Evolutionary conservation across 1,284 basidiomycete genomes (phyloP).

Genomic region (Microbotryum saponariae): DNA sequence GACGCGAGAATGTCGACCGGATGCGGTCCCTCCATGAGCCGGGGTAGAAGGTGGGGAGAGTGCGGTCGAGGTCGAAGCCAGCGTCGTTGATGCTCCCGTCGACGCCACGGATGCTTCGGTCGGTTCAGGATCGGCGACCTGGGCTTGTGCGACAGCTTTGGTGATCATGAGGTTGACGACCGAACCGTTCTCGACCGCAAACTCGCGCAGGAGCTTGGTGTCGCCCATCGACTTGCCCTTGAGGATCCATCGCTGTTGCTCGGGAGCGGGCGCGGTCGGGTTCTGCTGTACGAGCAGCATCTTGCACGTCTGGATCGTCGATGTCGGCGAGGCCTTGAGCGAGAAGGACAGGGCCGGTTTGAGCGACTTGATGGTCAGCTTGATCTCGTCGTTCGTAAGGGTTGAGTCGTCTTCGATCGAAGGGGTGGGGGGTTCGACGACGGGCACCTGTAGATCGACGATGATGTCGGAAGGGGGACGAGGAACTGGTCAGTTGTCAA

Average conservation of each 20-base stretch:
- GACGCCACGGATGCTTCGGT: background rate
- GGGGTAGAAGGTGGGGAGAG: slow-evolving; percentile 3
- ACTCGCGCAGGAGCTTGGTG: slow-evolving; percentile 76
- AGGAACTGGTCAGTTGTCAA: background rate
- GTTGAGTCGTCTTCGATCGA: background rate
- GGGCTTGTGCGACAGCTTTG: slow-evolving; percentile 11
- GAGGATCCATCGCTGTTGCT: slow-evolving; percentile 70
- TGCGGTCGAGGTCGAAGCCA: slow-evolving; percentile 1
- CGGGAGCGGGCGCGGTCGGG: slow-evolving; percentile 56
- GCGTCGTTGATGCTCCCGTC: background rate
- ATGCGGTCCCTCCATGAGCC: background rate
- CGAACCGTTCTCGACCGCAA: slow-evolving; percentile 67
- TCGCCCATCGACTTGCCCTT: slow-evolving; percentile 88
- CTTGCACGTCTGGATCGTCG: slow-evolving; percentile 73
- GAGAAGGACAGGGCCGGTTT: slow-evolving; percentile 73
- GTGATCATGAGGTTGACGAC: slow-evolving; percentile 73
- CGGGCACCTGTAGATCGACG: slow-evolving; percentile 20
- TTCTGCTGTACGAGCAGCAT: slow-evolving; percentile 55
- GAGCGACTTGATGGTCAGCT: slow-evolving; percentile 73
- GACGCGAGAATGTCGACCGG: slow-evolving; percentile 9
- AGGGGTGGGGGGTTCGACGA: slow-evolving; percentile 21
- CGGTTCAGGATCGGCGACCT: slow-evolving; percentile 7
- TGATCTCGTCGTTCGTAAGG: slow-evolving; percentile 49
- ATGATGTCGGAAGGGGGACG: background rate
- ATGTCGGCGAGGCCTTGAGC: slow-evolving; percentile 59